Percentiles rank a stretch among this genome's conserved stretches.
phyloP scores from a whole-genome alignment of 2,329 filamentous ascomycete genomes.

The Diaporthe longicolla region DNA sequence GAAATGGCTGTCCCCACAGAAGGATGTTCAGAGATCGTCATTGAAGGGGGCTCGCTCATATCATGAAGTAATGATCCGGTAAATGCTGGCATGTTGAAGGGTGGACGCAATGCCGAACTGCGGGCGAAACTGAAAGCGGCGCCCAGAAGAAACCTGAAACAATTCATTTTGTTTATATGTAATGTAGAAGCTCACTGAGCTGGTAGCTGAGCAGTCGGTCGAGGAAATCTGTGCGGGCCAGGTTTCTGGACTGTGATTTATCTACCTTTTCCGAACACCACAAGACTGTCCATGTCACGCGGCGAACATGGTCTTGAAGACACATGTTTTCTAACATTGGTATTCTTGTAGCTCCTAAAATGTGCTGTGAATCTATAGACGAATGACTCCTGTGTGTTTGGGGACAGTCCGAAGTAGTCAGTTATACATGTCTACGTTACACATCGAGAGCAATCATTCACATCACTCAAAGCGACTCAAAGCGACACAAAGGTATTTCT shows the following conservation, averaged over 20 bases:
- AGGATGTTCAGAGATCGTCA: not conserved
- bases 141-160: not conserved
- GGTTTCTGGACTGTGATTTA: not conserved
- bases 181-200: not conserved
- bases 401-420: not conserved
- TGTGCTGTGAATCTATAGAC: not conserved
- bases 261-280: not conserved
- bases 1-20: not conserved
- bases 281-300: not conserved
- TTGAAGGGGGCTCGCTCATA: too few species aligned
- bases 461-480: not conserved
- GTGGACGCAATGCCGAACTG: too few species aligned
- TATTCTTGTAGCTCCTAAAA: not conserved
- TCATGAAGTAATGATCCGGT: not conserved
- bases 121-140: not conserved
- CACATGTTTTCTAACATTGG: accelerated
- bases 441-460: not conserved
- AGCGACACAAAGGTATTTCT: not conserved
- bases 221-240: not conserved
- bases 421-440: not conserved
- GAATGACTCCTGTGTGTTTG: not conserved
- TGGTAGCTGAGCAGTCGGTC: too few species aligned
- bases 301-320: not conserved
- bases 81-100: not conserved
- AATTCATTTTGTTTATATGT: not conserved